A percentile compares a stretch with the other conserved stretches of the same genome.
Evolutionary conservation across 257 asterid species (phyloP).

Genomic region (Nyctanthes arbortristis): DNA sequence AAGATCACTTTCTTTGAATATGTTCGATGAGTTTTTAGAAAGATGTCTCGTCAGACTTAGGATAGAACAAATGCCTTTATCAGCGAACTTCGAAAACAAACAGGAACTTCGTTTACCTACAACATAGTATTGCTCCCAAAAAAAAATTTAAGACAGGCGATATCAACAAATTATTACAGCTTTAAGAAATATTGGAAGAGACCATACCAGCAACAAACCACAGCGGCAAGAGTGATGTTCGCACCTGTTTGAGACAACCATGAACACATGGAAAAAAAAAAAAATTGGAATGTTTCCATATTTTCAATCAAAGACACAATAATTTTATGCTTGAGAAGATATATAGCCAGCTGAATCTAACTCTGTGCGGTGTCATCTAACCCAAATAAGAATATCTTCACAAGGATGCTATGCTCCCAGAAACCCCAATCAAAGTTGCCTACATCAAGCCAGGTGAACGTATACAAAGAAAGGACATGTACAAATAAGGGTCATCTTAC

Average conservation of each 20-base stretch:
- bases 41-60: slow-evolving; percentile 41
- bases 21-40: slow-evolving; percentile 27
- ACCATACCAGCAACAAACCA: slow-evolving; percentile 73
- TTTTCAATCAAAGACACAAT: slow-evolving; percentile 23
- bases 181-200: slow-evolving; percentile 21
- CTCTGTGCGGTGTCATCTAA: neutral
- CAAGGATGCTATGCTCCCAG: too few relatives aligned
- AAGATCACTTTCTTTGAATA: slow-evolving; percentile 39
- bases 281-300: slow-evolving; percentile 5
- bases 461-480: neutral
- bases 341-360: neutral
- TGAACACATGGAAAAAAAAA: slow-evolving; percentile 17
- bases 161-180: slow-evolving; percentile 15
- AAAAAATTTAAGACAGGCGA: slow-evolving; percentile 8
- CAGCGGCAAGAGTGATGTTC: slow-evolving; percentile 63
- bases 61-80: slow-evolving; percentile 44
- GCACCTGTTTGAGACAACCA: slow-evolving; percentile 55
- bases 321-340: neutral
- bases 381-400: neutral
- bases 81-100: slow-evolving; percentile 59
- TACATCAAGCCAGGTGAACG: neutral
- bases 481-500: neutral
- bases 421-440: too few relatives aligned
- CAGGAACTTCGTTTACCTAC: slow-evolving; percentile 66
- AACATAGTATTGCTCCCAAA: slow-evolving; percentile 14